These are phyloP conservation scores for Viola pubescens DNA, from an alignment of 441 rosid species.

Conservation along the genomic window DNA sequence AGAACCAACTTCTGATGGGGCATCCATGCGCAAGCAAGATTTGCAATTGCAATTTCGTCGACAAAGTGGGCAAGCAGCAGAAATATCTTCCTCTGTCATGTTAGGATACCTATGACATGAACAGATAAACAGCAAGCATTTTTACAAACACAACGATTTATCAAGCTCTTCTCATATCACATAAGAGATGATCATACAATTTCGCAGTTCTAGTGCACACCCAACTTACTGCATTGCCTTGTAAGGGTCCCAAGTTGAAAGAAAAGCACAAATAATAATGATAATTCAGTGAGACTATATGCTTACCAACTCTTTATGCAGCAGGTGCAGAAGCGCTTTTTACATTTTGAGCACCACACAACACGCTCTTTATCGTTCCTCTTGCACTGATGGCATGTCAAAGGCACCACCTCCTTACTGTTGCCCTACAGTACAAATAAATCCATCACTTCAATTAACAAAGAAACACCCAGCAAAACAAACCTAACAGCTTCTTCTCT, in stretches of 20 bases:
- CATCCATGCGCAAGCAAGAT: conserved; percentile 48
- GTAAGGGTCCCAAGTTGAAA: not conserved
- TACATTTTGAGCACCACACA: not conserved
- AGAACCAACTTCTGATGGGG: conserved; percentile 20
- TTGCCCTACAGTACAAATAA: not conserved
- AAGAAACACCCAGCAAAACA: not conserved
- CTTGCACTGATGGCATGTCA: not conserved
- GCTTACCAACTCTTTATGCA: not conserved
- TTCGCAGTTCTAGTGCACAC: no score
- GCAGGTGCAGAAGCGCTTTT: not conserved
- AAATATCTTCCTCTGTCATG: conserved; percentile 41
- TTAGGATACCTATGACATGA: conserved; percentile 48
- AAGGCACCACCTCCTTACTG: not conserved
- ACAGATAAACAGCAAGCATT: not conserved
- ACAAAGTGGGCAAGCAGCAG: conserved; percentile 52
- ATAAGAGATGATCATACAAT: no score
- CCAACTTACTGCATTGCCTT: no score
- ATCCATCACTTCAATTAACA: not conserved
- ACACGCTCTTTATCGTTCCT: not conserved
- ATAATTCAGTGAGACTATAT: not conserved
- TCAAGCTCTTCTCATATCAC: no score
- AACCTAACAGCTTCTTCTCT: not conserved
- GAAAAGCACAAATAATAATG: not conserved
- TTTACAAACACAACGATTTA: no score
- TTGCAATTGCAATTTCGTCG: conserved; percentile 54